Base-by-base conservation (phyloP, 176 grass and related monocot genomes). In the Bolboschoenus planiculmis region DNA sequence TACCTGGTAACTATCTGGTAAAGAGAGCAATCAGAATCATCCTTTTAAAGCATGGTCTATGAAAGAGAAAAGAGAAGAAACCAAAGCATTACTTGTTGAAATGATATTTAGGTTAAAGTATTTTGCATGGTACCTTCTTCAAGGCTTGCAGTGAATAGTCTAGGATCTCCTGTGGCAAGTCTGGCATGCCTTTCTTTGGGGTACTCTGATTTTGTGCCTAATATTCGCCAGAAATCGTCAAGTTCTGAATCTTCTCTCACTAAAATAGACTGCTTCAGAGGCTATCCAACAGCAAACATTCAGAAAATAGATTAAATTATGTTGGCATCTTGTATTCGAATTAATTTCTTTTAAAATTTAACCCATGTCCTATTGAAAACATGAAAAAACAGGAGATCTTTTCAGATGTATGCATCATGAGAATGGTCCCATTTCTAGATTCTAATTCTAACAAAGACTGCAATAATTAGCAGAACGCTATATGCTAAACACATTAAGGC, bases 151-250 rank as follows among this genome's bases (percentile, higher is more conserved):
- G 88, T 81, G 66, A 91, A 91, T 62, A 97, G 68, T 81, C 85
- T 76, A 71, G 92, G 95, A 79, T 92, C 90, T 66, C 83, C 87
- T 44, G 88, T 82, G 74, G 72, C 83, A 80, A 84, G 75, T 70
- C 83, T 94, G 40, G 64, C 42, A 24, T 16, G 47, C 83, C 94
- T 97, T 73, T 92, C 88, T 63, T 77, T 92, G 1, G 88, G 83
- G 81, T 94, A 90, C n/a, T 92, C 95, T 55, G 83, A 40, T 89
- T 75, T 89, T 83, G 91, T 91, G 66, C 92, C 90, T 88, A 97
- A 65, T 70, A 82, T 77, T 84, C 79, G 73, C 95, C 95, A 97
- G 43, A 97, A 97, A 36, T 80, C 83, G 27, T 94, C 95, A 10
- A 87, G 73, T 87, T 97, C 95, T 72, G 85, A 89, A 44, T 92